These are phyloP conservation scores for Hericium rajendrae DNA, from an alignment of 768 basidiomycete genomes.

Conservation along the genomic window DNA sequence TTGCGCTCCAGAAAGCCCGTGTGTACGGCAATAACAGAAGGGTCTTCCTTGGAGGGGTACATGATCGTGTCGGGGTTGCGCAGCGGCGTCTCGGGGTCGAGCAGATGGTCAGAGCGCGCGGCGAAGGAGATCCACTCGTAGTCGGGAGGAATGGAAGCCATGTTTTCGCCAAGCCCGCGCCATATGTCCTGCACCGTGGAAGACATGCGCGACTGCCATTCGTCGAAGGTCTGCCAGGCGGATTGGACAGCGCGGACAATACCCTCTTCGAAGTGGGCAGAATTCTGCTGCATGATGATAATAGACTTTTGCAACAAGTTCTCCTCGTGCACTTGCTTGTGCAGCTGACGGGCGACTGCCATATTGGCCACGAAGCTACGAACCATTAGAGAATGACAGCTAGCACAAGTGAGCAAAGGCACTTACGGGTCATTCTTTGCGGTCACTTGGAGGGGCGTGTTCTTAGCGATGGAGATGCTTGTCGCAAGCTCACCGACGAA, in stretches of 20 bases:
- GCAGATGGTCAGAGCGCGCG: conserved; percentile 85
- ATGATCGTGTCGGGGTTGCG: conserved; percentile 65
- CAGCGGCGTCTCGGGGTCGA: conserved; percentile 94
- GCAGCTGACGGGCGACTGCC: conserved; percentile 68
- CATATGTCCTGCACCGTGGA: conserved; percentile 66
- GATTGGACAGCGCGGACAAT: conserved; percentile 93
- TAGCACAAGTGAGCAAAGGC: conserved; percentile 18
- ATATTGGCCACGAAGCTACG: conserved; percentile 57
- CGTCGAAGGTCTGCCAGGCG: conserved; percentile 95
- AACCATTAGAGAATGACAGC: neutral
- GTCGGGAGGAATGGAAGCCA: conserved; percentile 76
- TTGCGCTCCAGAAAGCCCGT: conserved; percentile 88
- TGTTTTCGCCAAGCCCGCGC: conserved; percentile 55
- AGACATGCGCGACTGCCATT: conserved; percentile 82
- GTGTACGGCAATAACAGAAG: conserved; percentile 77
- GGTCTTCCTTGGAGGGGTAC: conserved; percentile 90
- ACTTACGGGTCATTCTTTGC: conserved; percentile 78
- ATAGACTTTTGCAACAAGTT: conserved; percentile 96
- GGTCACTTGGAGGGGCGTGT: conserved; percentile 82
- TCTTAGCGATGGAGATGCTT: conserved; percentile 86
- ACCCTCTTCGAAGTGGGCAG: conserved; percentile 93
- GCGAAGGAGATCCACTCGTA: conserved; percentile 95
- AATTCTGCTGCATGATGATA: conserved; percentile 97
- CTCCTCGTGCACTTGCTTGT: conserved; percentile 93
- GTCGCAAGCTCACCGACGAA: conserved; percentile 82